Base-by-base conservation (phyloP, 208 protist genomes). In the Trypanosoma mega region DNA sequence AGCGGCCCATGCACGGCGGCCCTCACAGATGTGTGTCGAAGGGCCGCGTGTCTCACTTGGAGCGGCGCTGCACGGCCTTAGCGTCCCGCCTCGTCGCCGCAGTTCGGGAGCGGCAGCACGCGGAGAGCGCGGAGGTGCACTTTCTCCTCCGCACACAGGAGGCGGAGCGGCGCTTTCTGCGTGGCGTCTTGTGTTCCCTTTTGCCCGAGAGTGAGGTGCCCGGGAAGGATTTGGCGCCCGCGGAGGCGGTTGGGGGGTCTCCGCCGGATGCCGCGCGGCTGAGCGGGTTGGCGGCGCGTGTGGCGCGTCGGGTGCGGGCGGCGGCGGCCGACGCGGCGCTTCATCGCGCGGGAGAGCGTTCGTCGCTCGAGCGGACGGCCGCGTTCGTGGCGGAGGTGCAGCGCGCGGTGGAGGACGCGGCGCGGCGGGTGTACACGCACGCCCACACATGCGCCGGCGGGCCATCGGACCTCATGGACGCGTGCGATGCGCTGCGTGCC, bases 131-230 rank as follows among this genome's bases (percentile, higher is more conserved):
- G 3, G 80, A 80, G 54, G 70, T 88, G 41, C 52, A 71, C 30
- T 86, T 88, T 68, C 72, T 92, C 2, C 68, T 88, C 12, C 78
- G 81, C 31, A 70, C 76, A 9, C 85, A 92, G 60, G 74, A 81
- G 52, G 81, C 85, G 69, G 85, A 92, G 72, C 78, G 81, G 16
- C 68, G 66, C 45, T 87, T 87, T 60, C 52, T 87, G 27, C 66
- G 51, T 26, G 76, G 80, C 7, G 66, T 58, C 21, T 36, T 92
- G 21, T 43, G 69, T 18, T 71, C 37, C 1, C 64, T 92, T 26
- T 61, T 85, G 52, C 53, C 75, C 49, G 53, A 71, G 14, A 47
- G 82, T 9, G 62, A 74, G 5, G 7, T 33, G 20, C 33, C 31
- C 41, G 37, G 52, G 23, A 26, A 14, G 18, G 12, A 12, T 45